Evolutionary conservation across 331 rosid species (phyloP), one percentile per base, ranked within the genome.

Genomic region (Quercus phellos): DNA sequence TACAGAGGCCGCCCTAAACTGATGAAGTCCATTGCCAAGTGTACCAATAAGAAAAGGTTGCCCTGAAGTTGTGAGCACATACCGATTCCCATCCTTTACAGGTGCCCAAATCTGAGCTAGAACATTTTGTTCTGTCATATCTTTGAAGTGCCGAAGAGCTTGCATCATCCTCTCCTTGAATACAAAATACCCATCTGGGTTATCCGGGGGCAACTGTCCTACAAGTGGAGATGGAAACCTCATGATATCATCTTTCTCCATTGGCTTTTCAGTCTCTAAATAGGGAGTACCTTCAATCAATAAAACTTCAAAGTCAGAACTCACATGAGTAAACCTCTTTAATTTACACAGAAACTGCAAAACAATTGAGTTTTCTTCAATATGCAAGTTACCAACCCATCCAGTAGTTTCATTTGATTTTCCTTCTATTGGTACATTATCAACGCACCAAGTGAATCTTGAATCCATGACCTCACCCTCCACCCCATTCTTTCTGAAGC

Each of bases 51-150:
- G 85, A 76, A 95, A 95, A 14, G 99, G 98, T 72, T 95, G 99
- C 67, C 96, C 99, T 9, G 93, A 90, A 74, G 99, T 95, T 84
- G 97, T 87, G 46, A 95, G 99, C 55, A 84, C 87, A 79, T 72
- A 76, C 64, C 84, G 87, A 59, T 79, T 80, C 29, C 94, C 97
- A 2, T 78, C 83, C 78, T 83, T 85, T 43, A 93, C 90, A 3
- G 99, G 99, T 3, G 96, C 98, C 99, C 99, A 95, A 86, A 95
- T 85, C 84, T 95, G 99, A 74, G 96, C 98, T 55, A 95, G 87
- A 69, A 91, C 87, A 84, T 90, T 90, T 80, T 91, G 88, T 80
- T 89, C 94, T 0, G 98, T 87, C 77, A 81, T 84, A 30, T 93
- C 98, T 87, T 91, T 95, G 79, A 93, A 86, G 87, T 85, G 70